Percentiles rank a stretch among this genome's conserved stretches.
Conservation (phyloP, 2,329 filamentous ascomycete species). For the Penicillium brevicompactum region DNA sequence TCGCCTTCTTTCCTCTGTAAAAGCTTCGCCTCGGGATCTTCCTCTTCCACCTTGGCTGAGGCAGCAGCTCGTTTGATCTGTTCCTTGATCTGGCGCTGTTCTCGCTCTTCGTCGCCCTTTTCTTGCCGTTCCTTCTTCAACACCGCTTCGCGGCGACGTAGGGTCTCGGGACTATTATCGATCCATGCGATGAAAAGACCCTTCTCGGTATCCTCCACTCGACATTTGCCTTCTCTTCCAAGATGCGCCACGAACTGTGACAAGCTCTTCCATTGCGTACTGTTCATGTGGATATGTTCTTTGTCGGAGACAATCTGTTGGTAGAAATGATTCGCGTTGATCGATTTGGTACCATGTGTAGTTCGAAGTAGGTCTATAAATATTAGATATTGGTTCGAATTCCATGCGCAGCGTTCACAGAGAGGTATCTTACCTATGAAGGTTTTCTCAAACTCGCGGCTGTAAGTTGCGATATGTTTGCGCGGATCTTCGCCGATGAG, state of each 20-base stretch:
- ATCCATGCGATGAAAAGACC: conserved; percentile 85
- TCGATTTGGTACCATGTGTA: conserved; percentile 84
- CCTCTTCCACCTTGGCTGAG: conserved; percentile 43
- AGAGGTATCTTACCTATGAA: conserved; percentile 60
- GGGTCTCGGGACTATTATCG: conserved; percentile 84
- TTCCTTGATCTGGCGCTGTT: conserved; percentile 78
- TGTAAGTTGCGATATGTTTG: conserved; percentile 80
- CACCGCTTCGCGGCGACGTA: conserved; percentile 78
- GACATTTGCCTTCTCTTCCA: conserved; percentile 81
- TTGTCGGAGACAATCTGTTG: conserved; percentile 82
- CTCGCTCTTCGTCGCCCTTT: conserved; percentile 85
- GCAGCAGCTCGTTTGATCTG: conserved; percentile 78
- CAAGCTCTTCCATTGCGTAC: conserved; percentile 83
- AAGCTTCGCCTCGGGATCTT: conserved; percentile 44
- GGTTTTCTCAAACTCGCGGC: conserved; percentile 76
- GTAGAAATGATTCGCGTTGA: conserved; percentile 91
- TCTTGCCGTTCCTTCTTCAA: conserved; percentile 83
- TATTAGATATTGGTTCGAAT: background rate
- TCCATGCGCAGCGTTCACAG: background rate
- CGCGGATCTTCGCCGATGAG: conserved; percentile 84
- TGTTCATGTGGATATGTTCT: conserved; percentile 85
- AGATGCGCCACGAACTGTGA: conserved; percentile 89
- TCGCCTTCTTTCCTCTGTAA: conserved; percentile 67
- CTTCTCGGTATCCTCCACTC: conserved; percentile 88
- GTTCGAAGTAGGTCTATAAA: conserved; percentile 64